Base-by-base conservation (phyloP, 257 asterid species). In the Solanum medicagineum region DNA sequence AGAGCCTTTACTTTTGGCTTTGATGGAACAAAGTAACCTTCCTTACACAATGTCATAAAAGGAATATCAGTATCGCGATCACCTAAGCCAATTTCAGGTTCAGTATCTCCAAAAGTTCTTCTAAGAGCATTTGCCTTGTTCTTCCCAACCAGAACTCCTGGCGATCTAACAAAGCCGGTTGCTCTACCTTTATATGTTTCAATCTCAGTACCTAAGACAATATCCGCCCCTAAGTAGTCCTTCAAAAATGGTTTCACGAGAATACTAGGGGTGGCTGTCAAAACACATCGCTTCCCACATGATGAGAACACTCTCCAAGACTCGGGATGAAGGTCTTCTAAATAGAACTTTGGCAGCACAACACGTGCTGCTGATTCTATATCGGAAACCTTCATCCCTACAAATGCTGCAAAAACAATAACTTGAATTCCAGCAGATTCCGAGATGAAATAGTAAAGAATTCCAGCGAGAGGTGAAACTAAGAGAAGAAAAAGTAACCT, bases 171-270 rank as follows among this genome's bases (percentile, higher is more conserved):
- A 44, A 89, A 32, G 10, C 89, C 90, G 0, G 90, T 89, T 9
- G 89, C 92, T 10, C 87, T 22, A 19, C 92, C 90, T 83, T 62
- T 89, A 40, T 42, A 88, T 42, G 89, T 79, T 63, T 84, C 66
- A 62, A 89, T 88, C 77, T 89, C 91, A 9, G 91, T 87, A 2
- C 91, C 91, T 13, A 89, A 32, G 66, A 89, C 89, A 2, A 32
- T 51, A 16, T 89, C 89, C 1, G 71, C 84, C 0, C 87, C 87
- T 63, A 89, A 69, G 40, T 84, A 84, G n/a, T 86, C 85, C 20
- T 81, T 87, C 84, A 89, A 69, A 56, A 86, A 86, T 0, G 90
- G 88, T 80, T 87, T 88, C 6, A 87, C 90, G 81, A 89, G 85
- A 16, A 89, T 86, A 83, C 89, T 87, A 32, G 91, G 90, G 20